phyloP scores from a whole-genome alignment of 768 basidiomycete species.

The Chalciporus piperatus region DNA sequence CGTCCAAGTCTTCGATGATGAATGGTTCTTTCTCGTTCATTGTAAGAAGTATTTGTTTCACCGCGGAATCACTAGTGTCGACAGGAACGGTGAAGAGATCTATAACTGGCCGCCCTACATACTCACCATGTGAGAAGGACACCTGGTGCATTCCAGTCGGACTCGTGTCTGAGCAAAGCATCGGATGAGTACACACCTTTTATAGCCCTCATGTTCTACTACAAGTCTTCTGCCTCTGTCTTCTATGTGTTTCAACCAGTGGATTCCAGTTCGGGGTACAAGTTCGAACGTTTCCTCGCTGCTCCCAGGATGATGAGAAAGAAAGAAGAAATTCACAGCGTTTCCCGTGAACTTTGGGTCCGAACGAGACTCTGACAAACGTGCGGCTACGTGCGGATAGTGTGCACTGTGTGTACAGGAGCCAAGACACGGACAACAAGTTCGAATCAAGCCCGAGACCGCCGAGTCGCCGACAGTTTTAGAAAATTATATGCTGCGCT shows the following conservation, averaged over 20 bases:
- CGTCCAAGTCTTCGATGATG: slow-evolving; percentile 85
- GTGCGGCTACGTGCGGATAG: no score
- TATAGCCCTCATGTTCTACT: slow-evolving; percentile 54
- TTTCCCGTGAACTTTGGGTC: slow-evolving; percentile 1
- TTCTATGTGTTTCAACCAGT: neutral
- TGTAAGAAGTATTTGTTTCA: slow-evolving; percentile 80
- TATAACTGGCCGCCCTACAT: neutral
- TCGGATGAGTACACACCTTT: slow-evolving; percentile 43
- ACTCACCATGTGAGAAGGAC: slow-evolving; percentile 66
- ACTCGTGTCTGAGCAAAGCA: slow-evolving; percentile 2
- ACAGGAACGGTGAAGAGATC: neutral
- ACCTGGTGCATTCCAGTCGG: slow-evolving; percentile 36
- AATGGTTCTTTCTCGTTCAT: slow-evolving; percentile 82
- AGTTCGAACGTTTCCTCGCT: neutral
- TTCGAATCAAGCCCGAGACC: neutral
- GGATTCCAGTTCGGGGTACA: neutral
- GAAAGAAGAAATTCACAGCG: slow-evolving; percentile 6
- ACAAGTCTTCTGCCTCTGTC: neutral
- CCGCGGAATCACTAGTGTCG: slow-evolving; percentile 69
- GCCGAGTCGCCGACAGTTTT: neutral
- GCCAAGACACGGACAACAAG: no score
- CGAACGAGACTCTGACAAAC: slow-evolving; percentile 9
- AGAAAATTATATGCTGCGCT: slow-evolving; percentile 12
- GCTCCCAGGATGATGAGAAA: slow-evolving; percentile 19
- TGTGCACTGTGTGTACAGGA: neutral